Evolutionary conservation across 2,329 filamentous ascomycete genomes (phyloP).

Genomic region (Aspergillus ruber): DNA sequence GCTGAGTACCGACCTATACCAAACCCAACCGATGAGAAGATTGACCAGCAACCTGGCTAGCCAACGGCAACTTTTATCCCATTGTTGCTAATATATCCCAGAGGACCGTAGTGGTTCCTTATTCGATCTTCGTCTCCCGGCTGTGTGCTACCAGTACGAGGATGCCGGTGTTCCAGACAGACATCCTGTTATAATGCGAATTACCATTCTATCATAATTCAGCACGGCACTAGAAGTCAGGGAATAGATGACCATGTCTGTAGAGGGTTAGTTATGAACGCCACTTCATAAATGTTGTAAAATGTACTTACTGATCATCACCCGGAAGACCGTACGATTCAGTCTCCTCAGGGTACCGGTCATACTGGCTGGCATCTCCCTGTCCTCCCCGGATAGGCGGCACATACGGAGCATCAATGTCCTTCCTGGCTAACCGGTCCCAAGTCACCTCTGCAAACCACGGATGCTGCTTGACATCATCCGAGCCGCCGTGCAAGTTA

Average conservation of each 20-base stretch:
- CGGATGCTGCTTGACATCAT: constrained; percentile 88
- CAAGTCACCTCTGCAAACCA: constrained; percentile 99
- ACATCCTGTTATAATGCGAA: constrained; percentile 9
- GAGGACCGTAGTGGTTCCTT: not conserved
- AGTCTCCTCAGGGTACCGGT: constrained; percentile 94
- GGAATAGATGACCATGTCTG: constrained; percentile 69
- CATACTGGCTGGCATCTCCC: constrained; percentile 94
- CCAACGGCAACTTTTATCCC: not conserved
- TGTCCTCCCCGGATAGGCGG: constrained; percentile 89
- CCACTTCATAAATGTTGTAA: too few relatives aligned
- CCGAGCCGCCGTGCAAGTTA: constrained; percentile 82
- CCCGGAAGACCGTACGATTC: constrained; percentile 79
- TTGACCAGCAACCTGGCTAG: not conserved
- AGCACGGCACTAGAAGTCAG: constrained; percentile 56
- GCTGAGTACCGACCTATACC: not conserved
- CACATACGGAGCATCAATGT: constrained; percentile 97
- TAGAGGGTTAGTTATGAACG: not conserved
- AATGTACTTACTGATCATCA: constrained; percentile 72
- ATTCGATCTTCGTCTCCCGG: not conserved
- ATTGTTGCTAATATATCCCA: not conserved
- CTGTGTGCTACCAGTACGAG: not conserved
- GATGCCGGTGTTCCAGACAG: not conserved
- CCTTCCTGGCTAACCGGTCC: constrained; percentile 88
- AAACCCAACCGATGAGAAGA: not conserved
- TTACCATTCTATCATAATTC: constrained; percentile 28